phyloP scores from a whole-genome alignment of 495 filamentous ascomycete species.

The Penicillium maclennaniae region DNA sequence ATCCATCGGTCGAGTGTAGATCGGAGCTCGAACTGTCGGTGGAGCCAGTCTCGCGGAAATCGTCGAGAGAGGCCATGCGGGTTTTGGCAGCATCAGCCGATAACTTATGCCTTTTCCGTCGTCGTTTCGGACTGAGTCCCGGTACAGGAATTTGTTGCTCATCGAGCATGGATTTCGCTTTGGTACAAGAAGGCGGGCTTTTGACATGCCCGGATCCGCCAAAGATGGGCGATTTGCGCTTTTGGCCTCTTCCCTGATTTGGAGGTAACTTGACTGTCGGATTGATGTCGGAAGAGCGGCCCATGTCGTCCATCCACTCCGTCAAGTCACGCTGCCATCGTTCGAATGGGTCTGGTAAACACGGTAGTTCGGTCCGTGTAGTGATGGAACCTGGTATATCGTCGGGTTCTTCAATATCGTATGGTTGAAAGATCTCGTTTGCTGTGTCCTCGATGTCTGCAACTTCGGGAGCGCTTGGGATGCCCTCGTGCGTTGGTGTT shows the following conservation, averaged over 20 bases:
- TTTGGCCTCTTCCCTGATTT: conserved; percentile 29
- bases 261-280: not conserved
- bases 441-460: conserved; percentile 4
- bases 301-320: conserved; percentile 29
- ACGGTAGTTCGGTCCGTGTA: conserved; percentile 6
- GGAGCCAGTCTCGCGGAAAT: conserved; percentile 14
- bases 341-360: conserved; percentile 21
- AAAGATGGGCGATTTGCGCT: conserved; percentile 31
- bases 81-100: conserved; percentile 4
- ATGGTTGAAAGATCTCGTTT: conserved; percentile 30
- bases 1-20: conserved; percentile 15
- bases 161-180: not conserved
- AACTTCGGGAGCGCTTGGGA: not conserved
- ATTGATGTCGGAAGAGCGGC: conserved; percentile 21
- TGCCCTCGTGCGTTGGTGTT: conserved; percentile 8
- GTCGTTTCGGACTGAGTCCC: conserved; percentile 26
- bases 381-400: conserved; percentile 23
- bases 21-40: conserved; percentile 24
- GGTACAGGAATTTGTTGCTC: conserved; percentile 11
- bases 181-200: not conserved
- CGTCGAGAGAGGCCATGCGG: conserved; percentile 8
- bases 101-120: conserved; percentile 19
- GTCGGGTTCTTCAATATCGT: conserved; percentile 44
- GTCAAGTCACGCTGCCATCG: conserved; percentile 35
- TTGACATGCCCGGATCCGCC: not conserved